These are phyloP conservation scores for Malbranchea zuffiana DNA, from an alignment of 2,329 filamentous ascomycete species.

Conservation along the genomic window DNA sequence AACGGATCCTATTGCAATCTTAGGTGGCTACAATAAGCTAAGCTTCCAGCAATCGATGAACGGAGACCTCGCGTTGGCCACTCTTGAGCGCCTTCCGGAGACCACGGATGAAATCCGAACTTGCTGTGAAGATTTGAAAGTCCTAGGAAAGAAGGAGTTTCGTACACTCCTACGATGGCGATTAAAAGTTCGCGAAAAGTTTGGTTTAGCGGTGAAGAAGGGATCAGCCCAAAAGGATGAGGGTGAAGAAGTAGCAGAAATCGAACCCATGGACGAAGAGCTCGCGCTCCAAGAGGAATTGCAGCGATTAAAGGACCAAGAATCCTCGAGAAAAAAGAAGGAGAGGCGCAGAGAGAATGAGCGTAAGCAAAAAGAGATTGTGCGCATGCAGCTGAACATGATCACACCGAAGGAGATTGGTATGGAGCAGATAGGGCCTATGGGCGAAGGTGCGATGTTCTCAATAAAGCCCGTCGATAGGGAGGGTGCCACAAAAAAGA, in stretches of 20 bases:
- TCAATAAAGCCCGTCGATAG: conserved; percentile 72
- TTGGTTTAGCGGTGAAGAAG: conserved; percentile 74
- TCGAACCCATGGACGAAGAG: conserved; percentile 91
- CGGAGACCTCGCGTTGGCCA: conserved; percentile 75
- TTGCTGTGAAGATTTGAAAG: conserved; percentile 74
- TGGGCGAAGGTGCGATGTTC: conserved; percentile 77
- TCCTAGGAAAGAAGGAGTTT: conserved; percentile 89
- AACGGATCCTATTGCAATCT: conserved; percentile 80
- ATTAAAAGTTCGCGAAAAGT: conserved; percentile 76
- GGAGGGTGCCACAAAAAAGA: conserved; percentile 55
- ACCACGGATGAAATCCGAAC: conserved; percentile 71
- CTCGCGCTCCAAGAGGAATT: conserved; percentile 80
- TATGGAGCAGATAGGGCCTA: conserved; percentile 69
- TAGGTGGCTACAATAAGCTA: conserved; percentile 75
- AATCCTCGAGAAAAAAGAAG: conserved; percentile 65
- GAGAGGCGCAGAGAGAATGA: conserved; percentile 84
- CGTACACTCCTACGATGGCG: conserved; percentile 82
- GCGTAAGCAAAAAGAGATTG: conserved; percentile 82
- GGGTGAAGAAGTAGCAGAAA: conserved; percentile 63
- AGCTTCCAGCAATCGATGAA: conserved; percentile 70
- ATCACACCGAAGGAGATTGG: conserved; percentile 90
- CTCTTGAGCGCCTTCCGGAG: conserved; percentile 73
- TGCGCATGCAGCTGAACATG: conserved; percentile 98
- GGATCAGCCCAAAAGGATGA: conserved; percentile 39
- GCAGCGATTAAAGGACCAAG: conserved; percentile 68